These are phyloP conservation scores for Chaetomium cochliodes DNA, from an alignment of 495 filamentous ascomycete genomes.

Conservation along the genomic window DNA sequence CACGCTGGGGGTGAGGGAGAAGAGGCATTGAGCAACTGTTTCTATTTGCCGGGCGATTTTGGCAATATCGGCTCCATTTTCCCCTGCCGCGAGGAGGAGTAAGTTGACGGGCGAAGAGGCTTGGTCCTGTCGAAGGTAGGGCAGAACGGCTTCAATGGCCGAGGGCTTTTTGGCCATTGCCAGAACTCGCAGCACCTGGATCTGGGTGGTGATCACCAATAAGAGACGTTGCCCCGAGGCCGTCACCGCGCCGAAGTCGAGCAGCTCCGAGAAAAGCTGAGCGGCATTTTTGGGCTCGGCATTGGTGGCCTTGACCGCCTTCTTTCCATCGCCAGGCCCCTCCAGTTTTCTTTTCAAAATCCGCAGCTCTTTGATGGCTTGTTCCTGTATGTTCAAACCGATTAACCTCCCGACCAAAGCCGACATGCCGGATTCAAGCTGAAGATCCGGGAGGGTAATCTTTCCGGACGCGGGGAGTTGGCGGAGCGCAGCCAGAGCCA, in stretches of 20 bases:
- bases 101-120: constrained; percentile 65
- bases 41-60: constrained; percentile 73
- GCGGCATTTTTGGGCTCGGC: constrained; percentile 37
- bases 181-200: constrained; percentile 52
- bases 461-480: constrained; percentile 52
- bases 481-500: constrained; percentile 70
- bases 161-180: constrained; percentile 50
- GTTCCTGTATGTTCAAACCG: constrained; percentile 66
- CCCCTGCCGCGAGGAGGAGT: constrained; percentile 54
- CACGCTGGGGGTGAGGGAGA: constrained; percentile 61
- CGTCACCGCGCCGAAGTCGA: constrained; percentile 54
- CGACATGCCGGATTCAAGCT: constrained; percentile 81
- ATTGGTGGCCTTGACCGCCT: constrained; percentile 27
- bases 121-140: constrained; percentile 44
- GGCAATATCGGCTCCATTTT: constrained; percentile 43
- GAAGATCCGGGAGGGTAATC: constrained; percentile 58
- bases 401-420: constrained; percentile 72
- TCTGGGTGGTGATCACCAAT: constrained; percentile 54
- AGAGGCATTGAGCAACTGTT: constrained; percentile 61
- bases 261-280: constrained; percentile 58
- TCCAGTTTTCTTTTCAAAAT: constrained; percentile 64
- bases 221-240: constrained; percentile 42
- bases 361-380: constrained; percentile 75
- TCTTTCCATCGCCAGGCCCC: constrained; percentile 33
- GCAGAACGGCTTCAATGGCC: constrained; percentile 51